Conservation (phyloP, 306 rosid genomes). For the Lathyrus tuberosus region DNA sequence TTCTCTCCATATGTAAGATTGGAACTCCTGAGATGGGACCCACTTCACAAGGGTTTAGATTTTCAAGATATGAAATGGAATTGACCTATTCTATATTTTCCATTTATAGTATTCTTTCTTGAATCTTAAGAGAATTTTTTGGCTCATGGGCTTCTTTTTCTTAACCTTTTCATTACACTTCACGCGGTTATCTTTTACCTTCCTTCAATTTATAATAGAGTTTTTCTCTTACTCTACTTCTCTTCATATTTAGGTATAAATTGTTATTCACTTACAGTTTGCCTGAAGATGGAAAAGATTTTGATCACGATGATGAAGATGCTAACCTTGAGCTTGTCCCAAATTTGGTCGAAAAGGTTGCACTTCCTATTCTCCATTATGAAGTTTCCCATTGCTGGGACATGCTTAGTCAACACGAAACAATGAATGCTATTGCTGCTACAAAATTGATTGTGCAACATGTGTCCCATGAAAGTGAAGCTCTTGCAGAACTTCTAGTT, state of each 20-base stretch:
- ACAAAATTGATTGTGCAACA: slow-evolving; percentile 80
- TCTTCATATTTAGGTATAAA: slow-evolving; percentile 64
- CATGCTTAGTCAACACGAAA: slow-evolving; percentile 78
- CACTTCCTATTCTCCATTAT: slow-evolving; percentile 87
- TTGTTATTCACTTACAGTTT: slow-evolving; percentile 71
- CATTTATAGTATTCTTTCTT: slow-evolving; percentile 31
- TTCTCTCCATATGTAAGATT: slow-evolving; percentile 94
- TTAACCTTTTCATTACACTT: slow-evolving; percentile 20
- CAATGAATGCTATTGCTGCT: slow-evolving; percentile 74
- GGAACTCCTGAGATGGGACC: slow-evolving; percentile 97
- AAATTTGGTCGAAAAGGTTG: slow-evolving; percentile 86
- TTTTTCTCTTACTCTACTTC: slow-evolving; percentile 3
- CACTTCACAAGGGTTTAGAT: slow-evolving; percentile 79
- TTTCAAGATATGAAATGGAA: slow-evolving; percentile 91
- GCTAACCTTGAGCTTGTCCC: slow-evolving; percentile 91
- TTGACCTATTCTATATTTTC: slow-evolving; percentile 32
- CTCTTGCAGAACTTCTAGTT: slow-evolving; percentile 77
- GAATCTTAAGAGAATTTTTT: background rate
- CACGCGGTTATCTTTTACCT: slow-evolving; percentile 8
- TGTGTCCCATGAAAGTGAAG: slow-evolving; percentile 79
- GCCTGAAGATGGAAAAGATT: slow-evolving; percentile 65
- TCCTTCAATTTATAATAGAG: slow-evolving; percentile 29
- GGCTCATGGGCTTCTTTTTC: slow-evolving; percentile 6
- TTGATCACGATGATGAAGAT: slow-evolving; percentile 75
- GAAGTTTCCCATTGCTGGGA: slow-evolving; percentile 91